These are phyloP conservation scores for Xylaria sp. DNA, from an alignment of 2,329 filamentous ascomycete species.

Conservation along the genomic window DNA sequence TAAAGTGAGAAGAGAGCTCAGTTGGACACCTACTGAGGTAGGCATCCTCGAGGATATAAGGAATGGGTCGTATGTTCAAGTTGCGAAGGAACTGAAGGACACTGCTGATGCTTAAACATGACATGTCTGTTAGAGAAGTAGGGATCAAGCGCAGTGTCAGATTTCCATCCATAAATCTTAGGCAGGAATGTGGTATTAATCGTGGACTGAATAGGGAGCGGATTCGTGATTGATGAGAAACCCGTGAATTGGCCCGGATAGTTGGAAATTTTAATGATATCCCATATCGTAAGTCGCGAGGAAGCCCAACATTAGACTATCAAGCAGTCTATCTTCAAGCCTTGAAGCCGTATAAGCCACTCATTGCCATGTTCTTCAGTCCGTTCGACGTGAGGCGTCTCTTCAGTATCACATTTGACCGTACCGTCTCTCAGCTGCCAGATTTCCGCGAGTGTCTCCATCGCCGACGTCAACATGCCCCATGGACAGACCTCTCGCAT, in stretches of 20 bases:
- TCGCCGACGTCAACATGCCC: constrained; percentile 62
- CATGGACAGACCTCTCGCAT: constrained; percentile 60
- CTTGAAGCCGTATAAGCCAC: constrained; percentile 58
- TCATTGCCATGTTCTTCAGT: constrained; percentile 26
- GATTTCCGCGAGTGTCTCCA: constrained; percentile 60
- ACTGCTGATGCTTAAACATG: not conserved
- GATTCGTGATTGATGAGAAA: not conserved
- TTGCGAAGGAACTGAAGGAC: constrained; percentile 25
- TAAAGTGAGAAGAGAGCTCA: constrained; percentile 31
- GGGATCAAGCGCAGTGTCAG: not conserved
- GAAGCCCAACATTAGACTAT: constrained; percentile 53
- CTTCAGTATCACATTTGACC: constrained; percentile 23
- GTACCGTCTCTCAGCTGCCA: constrained; percentile 56
- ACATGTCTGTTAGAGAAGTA: not conserved
- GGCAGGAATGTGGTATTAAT: not conserved
- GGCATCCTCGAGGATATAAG: constrained; percentile 34
- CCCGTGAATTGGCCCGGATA: not conserved
- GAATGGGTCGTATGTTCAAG: constrained; percentile 32
- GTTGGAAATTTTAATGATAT: not conserved
- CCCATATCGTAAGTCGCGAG: not conserved
- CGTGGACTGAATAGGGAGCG: not conserved
- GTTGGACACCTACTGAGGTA: constrained; percentile 29
- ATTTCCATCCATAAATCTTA: not conserved
- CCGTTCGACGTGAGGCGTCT: not conserved
- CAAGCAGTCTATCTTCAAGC: constrained; percentile 58